Conservation (phyloP, 192 early-diverging fungal species). For the Gryganskiella cystojenkinii region DNA sequence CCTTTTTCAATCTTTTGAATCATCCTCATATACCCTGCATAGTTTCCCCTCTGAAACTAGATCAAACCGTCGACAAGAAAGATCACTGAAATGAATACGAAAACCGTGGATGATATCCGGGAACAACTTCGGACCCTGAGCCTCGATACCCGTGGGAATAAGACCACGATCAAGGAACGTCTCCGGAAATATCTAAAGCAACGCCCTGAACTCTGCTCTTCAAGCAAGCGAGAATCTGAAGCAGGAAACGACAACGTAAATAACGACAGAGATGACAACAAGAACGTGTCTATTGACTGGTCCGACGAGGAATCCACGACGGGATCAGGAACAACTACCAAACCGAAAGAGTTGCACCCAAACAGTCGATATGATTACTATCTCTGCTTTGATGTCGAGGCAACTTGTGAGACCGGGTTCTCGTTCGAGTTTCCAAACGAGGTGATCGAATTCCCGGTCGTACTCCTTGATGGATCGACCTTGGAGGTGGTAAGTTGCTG, state of each 20-base stretch:
- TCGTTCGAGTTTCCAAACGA: conserved; percentile 76
- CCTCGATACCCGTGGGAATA: conserved; percentile 58
- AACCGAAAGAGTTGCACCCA: conserved; percentile 3
- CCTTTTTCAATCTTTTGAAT: too few relatives aligned
- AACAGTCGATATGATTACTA: conserved; percentile 67
- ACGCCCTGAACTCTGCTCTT: neutral
- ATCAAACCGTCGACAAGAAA: too few relatives aligned
- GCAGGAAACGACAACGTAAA: neutral
- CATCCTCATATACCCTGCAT: too few relatives aligned
- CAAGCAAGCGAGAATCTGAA: neutral
- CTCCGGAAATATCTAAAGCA: conserved; percentile 55
- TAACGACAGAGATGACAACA: neutral
- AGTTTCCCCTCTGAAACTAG: too few relatives aligned
- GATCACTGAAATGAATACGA: too few relatives aligned
- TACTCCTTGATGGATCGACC: conserved; percentile 72
- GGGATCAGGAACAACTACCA: neutral
- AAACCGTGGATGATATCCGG: conserved; percentile 7
- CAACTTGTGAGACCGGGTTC: conserved; percentile 73
- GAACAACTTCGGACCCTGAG: conserved; percentile 55
- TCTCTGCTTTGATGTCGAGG: conserved; percentile 84
- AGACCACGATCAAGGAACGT: conserved; percentile 57
- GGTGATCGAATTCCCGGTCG: conserved; percentile 89
- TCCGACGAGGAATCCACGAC: conserved; percentile 1
- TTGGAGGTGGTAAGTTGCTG: conserved; percentile 62
- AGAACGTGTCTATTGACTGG: too few relatives aligned